Conservation (phyloP, 176 grass and related monocot genomes). For the Oryza longistaminata region DNA sequence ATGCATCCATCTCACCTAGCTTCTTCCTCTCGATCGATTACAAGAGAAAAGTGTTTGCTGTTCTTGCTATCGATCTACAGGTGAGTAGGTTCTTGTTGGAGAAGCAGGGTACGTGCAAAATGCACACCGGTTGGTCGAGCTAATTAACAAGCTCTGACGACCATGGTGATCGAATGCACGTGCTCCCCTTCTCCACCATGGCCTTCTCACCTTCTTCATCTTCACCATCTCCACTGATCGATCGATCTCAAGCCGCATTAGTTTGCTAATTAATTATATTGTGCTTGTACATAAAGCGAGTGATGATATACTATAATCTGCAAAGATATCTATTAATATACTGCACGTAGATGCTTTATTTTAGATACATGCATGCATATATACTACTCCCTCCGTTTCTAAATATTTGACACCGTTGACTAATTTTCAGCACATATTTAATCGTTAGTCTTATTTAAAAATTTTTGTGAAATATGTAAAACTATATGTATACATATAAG, state of each 20-base stretch:
- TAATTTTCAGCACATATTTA: too few relatives aligned
- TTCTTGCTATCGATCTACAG: constrained; percentile 3
- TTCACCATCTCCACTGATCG: background rate
- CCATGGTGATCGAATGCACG: constrained; percentile 48
- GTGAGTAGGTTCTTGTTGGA: constrained; percentile 85
- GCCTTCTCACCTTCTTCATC: constrained; percentile 63
- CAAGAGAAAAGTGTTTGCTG: background rate
- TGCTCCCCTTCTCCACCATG: constrained; percentile 97
- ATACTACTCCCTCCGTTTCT: too few relatives aligned
- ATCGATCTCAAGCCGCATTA: background rate
- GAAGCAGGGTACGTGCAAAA: constrained; percentile 98
- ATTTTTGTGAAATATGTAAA: too few relatives aligned
- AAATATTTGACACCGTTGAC: too few relatives aligned
- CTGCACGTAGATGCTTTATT: too few relatives aligned
- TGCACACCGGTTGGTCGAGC: background rate
- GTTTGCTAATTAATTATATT: background rate
- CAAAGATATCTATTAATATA: background rate
- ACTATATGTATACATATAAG: too few relatives aligned
- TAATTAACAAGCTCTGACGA: background rate
- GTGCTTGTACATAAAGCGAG: too few relatives aligned
- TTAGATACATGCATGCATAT: too few relatives aligned
- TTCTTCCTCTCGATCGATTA: background rate
- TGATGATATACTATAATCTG: background rate
- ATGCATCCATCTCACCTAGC: background rate
- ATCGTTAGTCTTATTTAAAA: too few relatives aligned